Evolutionary conservation across 192 early-diverging fungal genomes (phyloP).

Genomic region (Mortierella antarctica): DNA sequence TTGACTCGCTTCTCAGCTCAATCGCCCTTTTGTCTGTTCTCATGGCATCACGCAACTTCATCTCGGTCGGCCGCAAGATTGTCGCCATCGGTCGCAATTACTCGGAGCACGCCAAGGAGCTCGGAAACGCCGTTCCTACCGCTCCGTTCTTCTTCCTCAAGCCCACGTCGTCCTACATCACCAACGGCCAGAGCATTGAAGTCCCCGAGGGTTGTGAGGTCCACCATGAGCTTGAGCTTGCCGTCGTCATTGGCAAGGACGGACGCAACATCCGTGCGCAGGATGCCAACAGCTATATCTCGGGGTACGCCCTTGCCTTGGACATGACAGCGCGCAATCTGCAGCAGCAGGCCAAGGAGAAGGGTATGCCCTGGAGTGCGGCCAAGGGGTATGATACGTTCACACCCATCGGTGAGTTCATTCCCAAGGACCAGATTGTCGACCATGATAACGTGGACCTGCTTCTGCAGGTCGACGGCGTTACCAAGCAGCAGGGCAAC

Average conservation of each 20-base stretch:
- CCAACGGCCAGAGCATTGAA: conserved; percentile 77
- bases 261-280: conserved; percentile 77
- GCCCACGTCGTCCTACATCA: conserved; percentile 85
- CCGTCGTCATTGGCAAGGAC: conserved; percentile 86
- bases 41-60: conserved; percentile 64
- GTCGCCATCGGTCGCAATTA: conserved; percentile 95
- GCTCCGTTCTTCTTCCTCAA: conserved; percentile 95
- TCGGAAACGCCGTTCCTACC: conserved; percentile 90
- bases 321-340: conserved; percentile 95
- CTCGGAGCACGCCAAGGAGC: conserved; percentile 94
- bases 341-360: conserved; percentile 85
- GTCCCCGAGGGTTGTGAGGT: conserved; percentile 81
- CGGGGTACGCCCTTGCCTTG: conserved; percentile 86
- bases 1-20: background rate
- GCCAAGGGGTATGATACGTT: conserved; percentile 98
- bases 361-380: conserved; percentile 88
- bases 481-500: conserved; percentile 83
- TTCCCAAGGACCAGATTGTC: conserved; percentile 71
- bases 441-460: conserved; percentile 82
- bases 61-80: conserved; percentile 82
- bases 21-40: background rate
- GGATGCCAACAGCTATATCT: conserved; percentile 73
- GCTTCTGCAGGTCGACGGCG: conserved; percentile 82
- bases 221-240: conserved; percentile 96
- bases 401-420: conserved; percentile 88